A percentile compares a stretch with the other conserved stretches of the same genome.
Evolutionary conservation across 2,329 filamentous ascomycete species (phyloP).

Genomic region (Tolypocladium endophyticum): DNA sequence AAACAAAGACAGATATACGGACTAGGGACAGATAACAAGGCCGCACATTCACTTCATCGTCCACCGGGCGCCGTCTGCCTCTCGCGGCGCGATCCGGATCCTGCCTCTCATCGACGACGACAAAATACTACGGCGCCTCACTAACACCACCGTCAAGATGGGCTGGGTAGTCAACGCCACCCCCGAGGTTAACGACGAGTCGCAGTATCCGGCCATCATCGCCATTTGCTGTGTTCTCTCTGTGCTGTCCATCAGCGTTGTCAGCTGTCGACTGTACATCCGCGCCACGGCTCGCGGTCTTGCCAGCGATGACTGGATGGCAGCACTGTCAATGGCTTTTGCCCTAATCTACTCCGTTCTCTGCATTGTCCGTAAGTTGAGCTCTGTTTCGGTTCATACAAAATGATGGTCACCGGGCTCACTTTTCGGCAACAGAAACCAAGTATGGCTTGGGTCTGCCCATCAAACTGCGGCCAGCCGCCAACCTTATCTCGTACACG

Average conservation of each 20-base stretch:
- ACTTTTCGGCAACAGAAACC: constrained; percentile 28
- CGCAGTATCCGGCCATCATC: constrained; percentile 37
- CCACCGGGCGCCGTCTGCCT: neutral
- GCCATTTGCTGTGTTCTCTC: constrained; percentile 36
- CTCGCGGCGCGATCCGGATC: neutral
- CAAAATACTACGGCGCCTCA: neutral
- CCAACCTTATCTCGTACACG: constrained; percentile 32
- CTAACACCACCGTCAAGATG: constrained; percentile 19
- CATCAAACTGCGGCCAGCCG: constrained; percentile 28
- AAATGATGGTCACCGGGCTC: neutral
- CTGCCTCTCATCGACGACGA: neutral
- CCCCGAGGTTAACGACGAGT: constrained; percentile 32
- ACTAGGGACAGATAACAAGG: neutral
- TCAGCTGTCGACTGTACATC: constrained; percentile 30
- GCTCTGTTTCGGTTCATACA: neutral
- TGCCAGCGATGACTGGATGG: constrained; percentile 35
- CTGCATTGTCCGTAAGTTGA: constrained; percentile 35
- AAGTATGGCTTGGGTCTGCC: constrained; percentile 42
- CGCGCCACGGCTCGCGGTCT: constrained; percentile 30
- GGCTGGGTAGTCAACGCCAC: constrained; percentile 40
- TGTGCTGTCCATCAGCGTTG: constrained; percentile 28
- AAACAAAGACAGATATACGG: neutral
- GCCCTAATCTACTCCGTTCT: constrained; percentile 37
- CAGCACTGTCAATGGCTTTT: constrained; percentile 29
- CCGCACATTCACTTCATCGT: neutral